These are phyloP conservation scores for Gautieria morchelliformis DNA, from an alignment of 768 basidiomycete genomes.

Conservation along the genomic window DNA sequence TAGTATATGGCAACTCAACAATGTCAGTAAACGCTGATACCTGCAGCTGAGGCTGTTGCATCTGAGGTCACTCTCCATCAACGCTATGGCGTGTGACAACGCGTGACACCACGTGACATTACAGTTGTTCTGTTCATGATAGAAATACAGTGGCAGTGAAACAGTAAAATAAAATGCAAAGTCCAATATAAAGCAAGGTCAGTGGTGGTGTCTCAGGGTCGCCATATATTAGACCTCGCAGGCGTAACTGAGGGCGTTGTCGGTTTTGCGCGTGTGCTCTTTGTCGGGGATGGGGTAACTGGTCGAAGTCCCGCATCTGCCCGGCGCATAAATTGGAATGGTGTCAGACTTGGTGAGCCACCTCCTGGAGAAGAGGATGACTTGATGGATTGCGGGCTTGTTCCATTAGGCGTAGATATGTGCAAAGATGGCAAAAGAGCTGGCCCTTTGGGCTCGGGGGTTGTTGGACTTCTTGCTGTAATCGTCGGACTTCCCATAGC, in stretches of 20 bases:
- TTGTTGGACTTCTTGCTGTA: conserved; percentile 31
- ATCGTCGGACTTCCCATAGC: conserved; percentile 30
- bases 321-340: conserved; percentile 78
- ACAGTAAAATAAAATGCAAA: background rate
- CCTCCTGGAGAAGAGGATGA: conserved; percentile 49
- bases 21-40: background rate
- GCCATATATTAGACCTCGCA: conserved; percentile 50
- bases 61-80: conserved; percentile 15
- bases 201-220: conserved; percentile 35
- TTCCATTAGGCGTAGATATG: conserved; percentile 38
- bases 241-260: conserved; percentile 36
- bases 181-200: background rate
- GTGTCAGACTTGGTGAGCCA: conserved; percentile 51
- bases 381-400: conserved; percentile 35
- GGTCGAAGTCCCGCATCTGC: conserved; percentile 53
- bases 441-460: conserved; percentile 62
- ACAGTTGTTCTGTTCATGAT: background rate
- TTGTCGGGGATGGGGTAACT: conserved; percentile 26
- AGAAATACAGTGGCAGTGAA: conserved; percentile 5
- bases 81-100: too few relatives aligned
- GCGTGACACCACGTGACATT: background rate
- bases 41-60: conserved; percentile 13
- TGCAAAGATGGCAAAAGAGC: conserved; percentile 52
- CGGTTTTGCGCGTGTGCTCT: conserved; percentile 46
- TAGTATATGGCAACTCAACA: background rate